Evolutionary conservation across 192 early-diverging fungal genomes (phyloP).

Genomic region (Powellomyces hirtus): DNA sequence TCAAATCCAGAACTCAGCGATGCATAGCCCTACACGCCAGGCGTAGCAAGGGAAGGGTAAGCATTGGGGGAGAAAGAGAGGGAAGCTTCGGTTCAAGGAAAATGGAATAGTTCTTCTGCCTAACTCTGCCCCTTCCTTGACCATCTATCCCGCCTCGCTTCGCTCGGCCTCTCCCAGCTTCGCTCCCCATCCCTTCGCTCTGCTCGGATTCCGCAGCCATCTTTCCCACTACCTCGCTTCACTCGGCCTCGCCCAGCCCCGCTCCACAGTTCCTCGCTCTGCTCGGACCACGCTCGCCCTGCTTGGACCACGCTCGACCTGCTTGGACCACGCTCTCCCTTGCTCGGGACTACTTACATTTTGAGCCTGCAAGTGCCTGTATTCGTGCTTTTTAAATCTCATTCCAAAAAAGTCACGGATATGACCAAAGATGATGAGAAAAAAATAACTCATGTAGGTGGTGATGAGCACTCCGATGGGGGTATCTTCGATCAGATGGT

Average conservation of each 20-base stretch:
- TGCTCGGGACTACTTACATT: conserved; percentile 25
- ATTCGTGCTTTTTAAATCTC: conserved; percentile 68
- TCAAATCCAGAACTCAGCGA: conserved; percentile 95
- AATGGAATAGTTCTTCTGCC: too few species aligned
- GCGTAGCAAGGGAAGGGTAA: background rate
- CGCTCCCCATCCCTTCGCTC: too few species aligned
- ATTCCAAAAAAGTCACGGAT: conserved; percentile 89
- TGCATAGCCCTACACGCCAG: conserved; percentile 72
- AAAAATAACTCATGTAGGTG: conserved; percentile 92
- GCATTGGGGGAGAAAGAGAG: background rate
- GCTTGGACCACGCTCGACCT: background rate
- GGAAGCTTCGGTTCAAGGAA: too few species aligned
- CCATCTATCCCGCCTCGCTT: background rate
- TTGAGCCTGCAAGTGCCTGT: conserved; percentile 55
- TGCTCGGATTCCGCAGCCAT: too few species aligned
- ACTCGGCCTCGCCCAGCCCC: too few species aligned
- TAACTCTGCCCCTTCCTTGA: too few species aligned
- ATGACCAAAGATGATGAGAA: conserved; percentile 92
- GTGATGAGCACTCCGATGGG: conserved; percentile 84
- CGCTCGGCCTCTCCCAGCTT: too few species aligned
- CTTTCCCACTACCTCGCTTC: too few species aligned
- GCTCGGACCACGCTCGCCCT: too few species aligned
- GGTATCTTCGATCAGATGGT: conserved; percentile 58
- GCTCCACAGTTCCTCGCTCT: too few species aligned
- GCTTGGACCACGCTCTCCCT: background rate